phyloP scores from a whole-genome alignment of 805 yeast genomes.

The Ogataea angusta region DNA sequence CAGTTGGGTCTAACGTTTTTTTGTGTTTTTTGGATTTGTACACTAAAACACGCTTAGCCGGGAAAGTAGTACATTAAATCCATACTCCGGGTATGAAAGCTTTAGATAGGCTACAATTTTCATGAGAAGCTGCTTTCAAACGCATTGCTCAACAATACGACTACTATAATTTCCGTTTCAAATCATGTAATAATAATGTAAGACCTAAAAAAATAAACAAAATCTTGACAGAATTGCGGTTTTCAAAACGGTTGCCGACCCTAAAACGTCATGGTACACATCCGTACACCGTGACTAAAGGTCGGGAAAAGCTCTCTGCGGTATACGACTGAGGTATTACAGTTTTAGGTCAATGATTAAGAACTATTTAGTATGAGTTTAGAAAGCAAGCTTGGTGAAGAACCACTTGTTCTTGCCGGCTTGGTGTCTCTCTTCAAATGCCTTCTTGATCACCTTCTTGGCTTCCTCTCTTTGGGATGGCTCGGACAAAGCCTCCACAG shows the following conservation, averaged over 20 bases:
- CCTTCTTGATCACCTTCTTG: slow-evolving; percentile 97
- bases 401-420: slow-evolving; percentile 99
- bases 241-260: not conserved
- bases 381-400: slow-evolving; percentile 75
- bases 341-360: slow-evolving; percentile 10
- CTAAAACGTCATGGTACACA: not conserved
- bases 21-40: slow-evolving; percentile 2
- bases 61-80: not conserved
- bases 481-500: slow-evolving; percentile 93
- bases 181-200: not conserved
- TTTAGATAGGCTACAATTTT: too few species aligned
- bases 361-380: slow-evolving; percentile 22
- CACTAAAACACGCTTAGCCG: slow-evolving; percentile 6
- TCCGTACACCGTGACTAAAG: slow-evolving; percentile 2
- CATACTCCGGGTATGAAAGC: not conserved
- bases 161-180: not conserved
- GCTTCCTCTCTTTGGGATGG: slow-evolving; percentile 99
- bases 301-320: not conserved
- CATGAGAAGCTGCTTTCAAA: not conserved
- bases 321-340: not conserved
- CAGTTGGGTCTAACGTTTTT: slow-evolving; percentile 11
- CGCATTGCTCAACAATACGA: not conserved
- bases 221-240: slow-evolving; percentile 5
- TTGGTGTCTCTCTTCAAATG: slow-evolving; percentile 98
- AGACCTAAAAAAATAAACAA: not conserved